Percentiles rank a stretch among this genome's conserved stretches.
Evolutionary conservation across 83 land plant species (phyloP).

Genomic region (Picea engelmannii): DNA sequence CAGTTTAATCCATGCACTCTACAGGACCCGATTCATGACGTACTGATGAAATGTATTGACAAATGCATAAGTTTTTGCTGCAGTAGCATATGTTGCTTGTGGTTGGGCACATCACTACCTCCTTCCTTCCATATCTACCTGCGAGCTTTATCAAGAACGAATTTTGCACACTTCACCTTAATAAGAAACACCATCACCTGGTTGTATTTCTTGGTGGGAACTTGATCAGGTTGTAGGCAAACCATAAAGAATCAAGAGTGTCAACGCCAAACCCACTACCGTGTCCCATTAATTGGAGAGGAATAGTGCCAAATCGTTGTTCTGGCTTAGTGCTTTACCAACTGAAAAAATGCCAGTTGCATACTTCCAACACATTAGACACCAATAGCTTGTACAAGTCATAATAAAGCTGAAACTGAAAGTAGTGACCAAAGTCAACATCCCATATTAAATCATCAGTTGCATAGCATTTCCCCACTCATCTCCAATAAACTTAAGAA

Average conservation of each 20-base stretch:
- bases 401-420: slow-evolving; percentile 18
- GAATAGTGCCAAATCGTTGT: too few species aligned
- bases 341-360: slow-evolving; percentile 13
- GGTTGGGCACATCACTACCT: slow-evolving; percentile 44
- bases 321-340: slow-evolving; percentile 1
- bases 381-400: slow-evolving; percentile 17
- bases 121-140: slow-evolving; percentile 38
- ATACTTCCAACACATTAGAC: slow-evolving; percentile 14
- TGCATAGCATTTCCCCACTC: slow-evolving; percentile 9
- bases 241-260: too few species aligned
- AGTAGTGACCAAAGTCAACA: slow-evolving; percentile 17
- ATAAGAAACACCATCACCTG: too few species aligned
- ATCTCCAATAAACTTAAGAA: slow-evolving; percentile 17
- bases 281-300: too few species aligned
- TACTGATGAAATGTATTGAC: slow-evolving; percentile 99
- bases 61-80: slow-evolving; percentile 97
- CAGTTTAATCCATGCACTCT: slow-evolving; percentile 96
- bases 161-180: too few species aligned
- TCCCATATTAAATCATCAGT: background rate
- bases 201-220: too few species aligned
- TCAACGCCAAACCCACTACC: too few species aligned
- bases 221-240: too few species aligned
- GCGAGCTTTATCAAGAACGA: too few species aligned
- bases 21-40: slow-evolving; percentile 95
- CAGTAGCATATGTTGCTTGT: slow-evolving; percentile 76